A percentile compares a stretch with the other conserved stretches of the same genome.
Conservation (phyloP, 2,329 filamentous ascomycete species). For the Phialophora tarda region DNA sequence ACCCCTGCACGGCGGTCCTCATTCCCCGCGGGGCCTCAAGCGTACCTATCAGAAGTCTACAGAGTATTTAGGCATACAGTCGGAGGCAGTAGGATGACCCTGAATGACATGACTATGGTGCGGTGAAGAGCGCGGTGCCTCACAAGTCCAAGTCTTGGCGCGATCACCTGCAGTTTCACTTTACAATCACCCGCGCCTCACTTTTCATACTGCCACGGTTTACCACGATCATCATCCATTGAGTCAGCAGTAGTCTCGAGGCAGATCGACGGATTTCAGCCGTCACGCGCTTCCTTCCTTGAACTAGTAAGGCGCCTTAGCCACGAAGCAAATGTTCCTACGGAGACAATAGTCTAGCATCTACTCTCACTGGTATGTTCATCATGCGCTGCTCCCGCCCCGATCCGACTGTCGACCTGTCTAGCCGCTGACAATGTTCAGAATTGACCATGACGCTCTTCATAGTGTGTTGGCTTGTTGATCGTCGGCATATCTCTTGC, state of each 20-base stretch:
- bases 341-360: not conserved
- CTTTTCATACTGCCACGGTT: not conserved
- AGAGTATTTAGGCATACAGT: not conserved
- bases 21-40: not conserved
- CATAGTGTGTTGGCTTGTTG: slow-evolving; percentile 14
- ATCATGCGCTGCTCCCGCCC: no score
- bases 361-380: not conserved
- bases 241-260: not conserved
- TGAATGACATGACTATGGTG: not conserved
- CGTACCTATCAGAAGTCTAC: not conserved
- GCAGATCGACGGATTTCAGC: not conserved
- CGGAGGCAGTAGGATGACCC: not conserved
- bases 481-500: slow-evolving; percentile 1
- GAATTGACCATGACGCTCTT: slow-evolving; percentile 15
- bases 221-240: not conserved
- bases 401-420: no score
- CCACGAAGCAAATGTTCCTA: no score
- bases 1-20: not conserved
- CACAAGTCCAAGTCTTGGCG: not conserved
- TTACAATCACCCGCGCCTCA: not conserved
- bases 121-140: not conserved
- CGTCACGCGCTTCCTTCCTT: not conserved
- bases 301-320: not conserved
- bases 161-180: not conserved
- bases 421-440: not conserved